Evolutionary conservation across 345 rosid genomes (phyloP).

Genomic region (Eucalyptus coolabah): DNA sequence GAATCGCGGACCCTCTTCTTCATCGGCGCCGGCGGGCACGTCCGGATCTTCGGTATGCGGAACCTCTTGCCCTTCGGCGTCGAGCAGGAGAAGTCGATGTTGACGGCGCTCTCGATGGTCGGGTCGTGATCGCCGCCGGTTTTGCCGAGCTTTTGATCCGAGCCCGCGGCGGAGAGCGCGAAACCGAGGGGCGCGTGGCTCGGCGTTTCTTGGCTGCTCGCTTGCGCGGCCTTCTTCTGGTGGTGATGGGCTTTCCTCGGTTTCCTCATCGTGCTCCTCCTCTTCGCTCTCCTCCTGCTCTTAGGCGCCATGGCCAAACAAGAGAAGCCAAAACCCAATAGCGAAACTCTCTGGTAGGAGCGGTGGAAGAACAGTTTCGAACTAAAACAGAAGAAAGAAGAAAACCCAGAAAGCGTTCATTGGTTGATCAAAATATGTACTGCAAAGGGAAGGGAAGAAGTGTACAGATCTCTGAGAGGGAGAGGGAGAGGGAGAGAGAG

Average conservation of each 20-base stretch:
- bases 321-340: background rate
- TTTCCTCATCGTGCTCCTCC: background rate
- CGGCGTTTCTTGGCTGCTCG: background rate
- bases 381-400: background rate
- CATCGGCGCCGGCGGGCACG: conserved; percentile 4
- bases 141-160: background rate
- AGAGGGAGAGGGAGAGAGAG: background rate
- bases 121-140: background rate
- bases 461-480: background rate
- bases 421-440: background rate
- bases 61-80: background rate
- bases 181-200: background rate
- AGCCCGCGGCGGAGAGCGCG: background rate
- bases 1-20: background rate
- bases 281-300: background rate
- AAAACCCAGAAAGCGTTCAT: background rate
- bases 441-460: background rate
- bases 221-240: background rate
- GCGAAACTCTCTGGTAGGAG: background rate
- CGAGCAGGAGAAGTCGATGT: background rate
- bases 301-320: background rate
- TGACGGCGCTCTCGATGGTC: background rate
- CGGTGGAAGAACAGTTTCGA: background rate
- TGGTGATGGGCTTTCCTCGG: background rate
- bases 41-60: background rate